phyloP scores from a whole-genome alignment of 140 eudicot species.

The Senecio squalidus region DNA sequence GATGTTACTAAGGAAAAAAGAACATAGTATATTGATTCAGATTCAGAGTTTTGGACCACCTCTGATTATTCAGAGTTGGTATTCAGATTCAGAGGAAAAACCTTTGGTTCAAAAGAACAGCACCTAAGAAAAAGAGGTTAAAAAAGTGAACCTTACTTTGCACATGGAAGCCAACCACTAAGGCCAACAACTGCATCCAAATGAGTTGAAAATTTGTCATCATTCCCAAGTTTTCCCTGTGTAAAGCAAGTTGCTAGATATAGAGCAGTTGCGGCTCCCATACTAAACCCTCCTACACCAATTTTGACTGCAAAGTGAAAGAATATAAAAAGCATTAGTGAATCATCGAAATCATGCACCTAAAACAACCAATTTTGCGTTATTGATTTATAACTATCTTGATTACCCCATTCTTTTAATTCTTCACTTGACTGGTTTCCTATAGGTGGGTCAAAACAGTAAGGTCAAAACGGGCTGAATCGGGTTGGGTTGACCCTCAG shows the following conservation, averaged over 20 bases:
- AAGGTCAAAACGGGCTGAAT: no score
- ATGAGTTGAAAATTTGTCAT: conserved; percentile 41
- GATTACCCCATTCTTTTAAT: not conserved
- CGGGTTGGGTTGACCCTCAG: no score
- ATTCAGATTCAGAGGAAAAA: not conserved
- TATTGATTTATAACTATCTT: not conserved
- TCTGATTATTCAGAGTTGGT: no score
- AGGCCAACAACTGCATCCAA: conserved; percentile 83
- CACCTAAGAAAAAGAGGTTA: not conserved
- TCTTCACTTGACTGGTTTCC: no score
- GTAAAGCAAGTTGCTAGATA: conserved; percentile 64
- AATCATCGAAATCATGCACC: not conserved
- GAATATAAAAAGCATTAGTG: conserved; percentile 8
- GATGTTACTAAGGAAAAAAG: no score
- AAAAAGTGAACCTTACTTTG: conserved; percentile 43
- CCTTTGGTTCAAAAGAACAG: not conserved
- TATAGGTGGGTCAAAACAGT: no score
- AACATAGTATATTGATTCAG: no score
- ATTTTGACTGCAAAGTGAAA: conserved; percentile 54
- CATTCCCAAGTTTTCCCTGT: conserved; percentile 67
- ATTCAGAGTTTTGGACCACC: no score
- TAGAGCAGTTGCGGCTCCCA: conserved; percentile 88
- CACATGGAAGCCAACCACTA: conserved; percentile 95
- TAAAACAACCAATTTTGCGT: not conserved
- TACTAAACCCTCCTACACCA: conserved; percentile 93